Evolutionary conservation across 768 basidiomycete genomes (phyloP), one percentile per base, ranked within the genome.

Genomic region (Trametes sanguinea): DNA sequence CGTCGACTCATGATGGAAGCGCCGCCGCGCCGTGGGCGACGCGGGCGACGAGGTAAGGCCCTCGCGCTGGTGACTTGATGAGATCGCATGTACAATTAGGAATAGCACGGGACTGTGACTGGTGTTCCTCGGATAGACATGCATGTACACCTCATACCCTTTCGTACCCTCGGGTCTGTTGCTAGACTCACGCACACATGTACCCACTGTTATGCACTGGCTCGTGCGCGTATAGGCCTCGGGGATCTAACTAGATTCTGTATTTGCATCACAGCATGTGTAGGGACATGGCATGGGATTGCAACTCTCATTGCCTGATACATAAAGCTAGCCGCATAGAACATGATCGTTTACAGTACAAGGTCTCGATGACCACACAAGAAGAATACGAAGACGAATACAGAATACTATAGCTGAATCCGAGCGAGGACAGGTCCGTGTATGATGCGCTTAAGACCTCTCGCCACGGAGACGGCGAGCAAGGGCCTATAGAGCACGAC

Each of bases 391-490:
- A 44, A 11, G 32, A 22, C 48, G 50, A 32, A 63, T 54, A 63
- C 50, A 57, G 46, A 51, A 50, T 56, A 64, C 29, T 46, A 60
- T 64, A 64, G 54, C 52, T 50, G 30, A 27, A 33, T 33, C 51
- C 58, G 46, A 39, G 45, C 22, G 17, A 35, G 39, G 14, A 30
- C 8, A 33, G 9, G 44, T 45, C 44, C 54, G 43, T 51, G 35
- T 37, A 29, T 35, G 27, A 52, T 6, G 37, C 45, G 47, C 60
- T 68, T 83, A 88, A 69, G 86, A 87, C 55, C 90, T 81, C 78
- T 92, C 92, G 55, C 92, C 92, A 45, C 92, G 85, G 71, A 93
- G 73, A 70, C 91, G 81, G 51, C 91, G 84, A 58, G 91, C 91
- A 48, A 92, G 81, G 54, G 89, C 87, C 71, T 72, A 43, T 5